Percentiles rank a stretch among this genome's conserved stretches.
These are phyloP conservation scores for Aphanomyces euteiches DNA, from an alignment of 352 stramenopile species.

Conservation along the genomic window DNA sequence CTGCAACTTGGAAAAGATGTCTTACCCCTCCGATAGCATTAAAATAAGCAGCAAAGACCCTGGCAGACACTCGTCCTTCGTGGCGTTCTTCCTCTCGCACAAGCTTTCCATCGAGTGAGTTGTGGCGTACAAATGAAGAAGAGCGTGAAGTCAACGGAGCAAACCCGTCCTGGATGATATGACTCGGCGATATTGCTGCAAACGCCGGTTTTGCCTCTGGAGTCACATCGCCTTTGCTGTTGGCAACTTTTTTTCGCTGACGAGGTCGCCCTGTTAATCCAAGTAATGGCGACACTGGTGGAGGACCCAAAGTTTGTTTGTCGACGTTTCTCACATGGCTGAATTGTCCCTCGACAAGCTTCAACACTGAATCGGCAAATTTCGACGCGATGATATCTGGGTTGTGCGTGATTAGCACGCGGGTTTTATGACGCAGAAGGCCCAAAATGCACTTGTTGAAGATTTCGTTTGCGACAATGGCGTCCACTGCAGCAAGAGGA, in stretches of 20 bases:
- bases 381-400: slow-evolving; percentile 46
- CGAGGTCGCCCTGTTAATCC: slow-evolving; percentile 7
- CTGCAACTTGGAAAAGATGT: slow-evolving; percentile 41
- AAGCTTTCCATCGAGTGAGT: slow-evolving; percentile 4
- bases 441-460: slow-evolving; percentile 54
- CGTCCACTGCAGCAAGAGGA: slow-evolving; percentile 84
- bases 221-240: not conserved
- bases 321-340: slow-evolving; percentile 10
- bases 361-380: slow-evolving; percentile 40
- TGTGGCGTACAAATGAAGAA: not conserved
- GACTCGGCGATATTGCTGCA: not conserved
- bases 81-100: slow-evolving; percentile 26
- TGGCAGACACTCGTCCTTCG: slow-evolving; percentile 40
- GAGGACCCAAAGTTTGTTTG: slow-evolving; percentile 6
- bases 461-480: slow-evolving; percentile 54
- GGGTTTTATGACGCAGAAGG: slow-evolving; percentile 50
- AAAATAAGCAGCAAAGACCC: slow-evolving; percentile 48
- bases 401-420: slow-evolving; percentile 53
- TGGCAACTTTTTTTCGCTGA: not conserved
- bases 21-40: slow-evolving; percentile 38
- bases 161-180: slow-evolving; percentile 24
- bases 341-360: slow-evolving; percentile 9
- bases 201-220: not conserved
- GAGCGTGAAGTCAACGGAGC: slow-evolving; percentile 6
- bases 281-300: slow-evolving; percentile 43